phyloP scores from a whole-genome alignment of 345 rosid species.

The Moringa oleifera region DNA sequence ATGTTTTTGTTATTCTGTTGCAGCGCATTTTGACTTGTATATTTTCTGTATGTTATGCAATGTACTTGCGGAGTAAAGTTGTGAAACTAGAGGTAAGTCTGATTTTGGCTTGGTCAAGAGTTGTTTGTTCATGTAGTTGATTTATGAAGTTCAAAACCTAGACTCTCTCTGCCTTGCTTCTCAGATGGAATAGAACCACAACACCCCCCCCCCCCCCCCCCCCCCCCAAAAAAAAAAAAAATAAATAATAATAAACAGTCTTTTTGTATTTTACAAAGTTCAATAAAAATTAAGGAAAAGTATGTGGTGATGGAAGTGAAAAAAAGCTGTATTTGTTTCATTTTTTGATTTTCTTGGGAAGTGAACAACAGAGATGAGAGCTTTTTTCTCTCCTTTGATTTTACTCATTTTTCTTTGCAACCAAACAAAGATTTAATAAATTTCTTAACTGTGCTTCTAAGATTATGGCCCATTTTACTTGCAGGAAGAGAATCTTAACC shows the following conservation, averaged over 20 bases:
- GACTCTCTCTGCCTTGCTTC: not conserved
- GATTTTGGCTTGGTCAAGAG: not conserved
- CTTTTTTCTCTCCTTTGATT: not conserved
- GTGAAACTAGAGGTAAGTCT: constrained; percentile 55
- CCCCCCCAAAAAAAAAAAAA: too few species aligned
- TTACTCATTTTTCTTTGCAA: not conserved
- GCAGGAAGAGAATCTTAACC: constrained; percentile 65
- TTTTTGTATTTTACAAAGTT: not conserved
- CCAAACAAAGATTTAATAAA: not conserved
- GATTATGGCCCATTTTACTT: constrained; percentile 15
- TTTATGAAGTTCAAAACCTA: not conserved
- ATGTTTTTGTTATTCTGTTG: constrained; percentile 21
- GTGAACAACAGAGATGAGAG: not conserved
- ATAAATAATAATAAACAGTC: not conserved
- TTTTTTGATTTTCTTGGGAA: not conserved
- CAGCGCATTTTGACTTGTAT: constrained; percentile 56
- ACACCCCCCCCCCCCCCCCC: too few species aligned
- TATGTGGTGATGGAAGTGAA: not conserved
- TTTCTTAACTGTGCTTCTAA: constrained; percentile 5
- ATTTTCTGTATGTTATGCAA: constrained; percentile 38
- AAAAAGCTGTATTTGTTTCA: not conserved
- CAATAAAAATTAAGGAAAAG: not conserved
- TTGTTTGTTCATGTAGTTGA: not conserved
- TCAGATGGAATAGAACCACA: too few species aligned
- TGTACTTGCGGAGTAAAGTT: constrained; percentile 45